Conservation (phyloP, 1,284 basidiomycete genomes). For the Pholiota adiposa region DNA sequence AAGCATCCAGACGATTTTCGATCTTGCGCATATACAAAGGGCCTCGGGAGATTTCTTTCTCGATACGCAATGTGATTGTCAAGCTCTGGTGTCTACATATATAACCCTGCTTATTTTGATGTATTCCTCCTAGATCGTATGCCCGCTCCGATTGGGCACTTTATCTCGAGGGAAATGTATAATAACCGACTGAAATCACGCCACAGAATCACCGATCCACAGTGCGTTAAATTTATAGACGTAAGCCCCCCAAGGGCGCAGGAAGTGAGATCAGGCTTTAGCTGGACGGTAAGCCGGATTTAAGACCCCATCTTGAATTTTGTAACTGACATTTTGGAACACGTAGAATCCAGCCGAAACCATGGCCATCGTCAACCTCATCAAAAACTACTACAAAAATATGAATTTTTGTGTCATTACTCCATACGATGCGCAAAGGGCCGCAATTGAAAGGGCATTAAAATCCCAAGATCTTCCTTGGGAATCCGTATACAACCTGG, state of each 20-base stretch:
- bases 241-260: slow-evolving; percentile 34
- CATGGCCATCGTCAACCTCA: slow-evolving; percentile 42
- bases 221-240: slow-evolving; percentile 50
- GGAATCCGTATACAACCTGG: slow-evolving; percentile 54
- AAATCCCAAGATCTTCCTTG: slow-evolving; percentile 40
- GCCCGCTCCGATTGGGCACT: slow-evolving; percentile 49
- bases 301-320: background rate
- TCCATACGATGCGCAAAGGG: slow-evolving; percentile 59
- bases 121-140: slow-evolving; percentile 44
- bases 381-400: slow-evolving; percentile 41
- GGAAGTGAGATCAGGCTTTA: slow-evolving; percentile 44
- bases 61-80: slow-evolving; percentile 46
- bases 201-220: slow-evolving; percentile 33
- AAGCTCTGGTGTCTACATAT: background rate
- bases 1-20: slow-evolving; percentile 49
- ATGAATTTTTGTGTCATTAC: slow-evolving; percentile 53
- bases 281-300: slow-evolving; percentile 44
- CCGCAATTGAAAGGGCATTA: slow-evolving; percentile 43
- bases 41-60: slow-evolving; percentile 39
- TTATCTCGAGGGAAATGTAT: slow-evolving; percentile 52
- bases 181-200: slow-evolving; percentile 38
- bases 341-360: slow-evolving; percentile 48
- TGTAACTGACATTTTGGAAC: background rate
- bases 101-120: background rate
- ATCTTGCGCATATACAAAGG: slow-evolving; percentile 45